Conservation (phyloP, 2,329 filamentous ascomycete genomes). For the Pyrenophora graminea region DNA sequence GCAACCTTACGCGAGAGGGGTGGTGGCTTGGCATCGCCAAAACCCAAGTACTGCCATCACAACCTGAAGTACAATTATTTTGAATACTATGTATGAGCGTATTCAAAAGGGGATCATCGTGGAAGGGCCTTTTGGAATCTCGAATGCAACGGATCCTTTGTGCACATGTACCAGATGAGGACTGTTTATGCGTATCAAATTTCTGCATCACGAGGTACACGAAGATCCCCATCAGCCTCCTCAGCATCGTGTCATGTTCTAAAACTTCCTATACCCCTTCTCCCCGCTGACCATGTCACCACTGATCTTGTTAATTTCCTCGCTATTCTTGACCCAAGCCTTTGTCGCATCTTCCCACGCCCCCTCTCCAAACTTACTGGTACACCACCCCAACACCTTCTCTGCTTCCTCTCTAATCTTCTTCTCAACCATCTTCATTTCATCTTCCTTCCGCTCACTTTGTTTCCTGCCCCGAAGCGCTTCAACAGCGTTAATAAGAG, state of each 20-base stretch:
- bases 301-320: slow-evolving; percentile 48
- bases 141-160: no score
- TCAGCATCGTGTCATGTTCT: slow-evolving; percentile 9
- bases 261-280: slow-evolving; percentile 53
- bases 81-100: no score
- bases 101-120: no score
- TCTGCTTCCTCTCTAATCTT: slow-evolving; percentile 47
- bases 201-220: no score
- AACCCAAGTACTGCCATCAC: no score
- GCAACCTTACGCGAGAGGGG: background rate
- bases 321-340: slow-evolving; percentile 50
- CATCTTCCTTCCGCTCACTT: slow-evolving; percentile 19
- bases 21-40: background rate
- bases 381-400: slow-evolving; percentile 51
- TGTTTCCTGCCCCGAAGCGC: slow-evolving; percentile 37
- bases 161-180: no score
- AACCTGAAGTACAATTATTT: no score
- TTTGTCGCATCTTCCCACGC: slow-evolving; percentile 50
- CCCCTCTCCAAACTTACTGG: slow-evolving; percentile 51
- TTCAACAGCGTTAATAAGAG: slow-evolving; percentile 47
- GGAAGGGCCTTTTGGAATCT: no score
- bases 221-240: no score
- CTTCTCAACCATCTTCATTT: slow-evolving; percentile 35
- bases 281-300: slow-evolving; percentile 52
- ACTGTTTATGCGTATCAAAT: no score